Base-by-base conservation (phyloP, 2,329 filamentous ascomycete genomes). In the Macroventuria anomochaeta region DNA sequence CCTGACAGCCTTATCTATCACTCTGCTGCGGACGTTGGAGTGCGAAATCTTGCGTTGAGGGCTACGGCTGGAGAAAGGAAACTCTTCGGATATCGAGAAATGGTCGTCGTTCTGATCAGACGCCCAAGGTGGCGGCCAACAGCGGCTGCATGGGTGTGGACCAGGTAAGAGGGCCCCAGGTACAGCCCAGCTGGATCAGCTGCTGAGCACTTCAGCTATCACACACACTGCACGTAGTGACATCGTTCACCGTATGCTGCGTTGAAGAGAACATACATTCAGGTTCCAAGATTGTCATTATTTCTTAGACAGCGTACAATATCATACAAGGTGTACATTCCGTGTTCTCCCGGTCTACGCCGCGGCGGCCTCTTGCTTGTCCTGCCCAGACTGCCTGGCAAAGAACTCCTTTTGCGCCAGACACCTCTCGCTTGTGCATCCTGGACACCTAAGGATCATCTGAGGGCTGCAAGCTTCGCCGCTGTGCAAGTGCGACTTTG, bases 381-480 rank as follows among this genome's bases (percentile, higher is more conserved):
- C 46, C 55, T 65, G 58, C 57, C 70, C 60, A 73, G 71, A 41
- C 54, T 75, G 72, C 11, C 79, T 77, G 3, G 80, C 80, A 68
- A 88, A 88, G 74, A 88, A 88, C 68, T 84, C 81, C 77, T 88
- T 88, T 46, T 87, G 88, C 76, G 93, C 91, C 48, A 88, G 76
- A 76, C 95, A 99, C 65, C 88, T 85, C 68, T 96, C 91, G 71
- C 90, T 97, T 76, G 86, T 93, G 78, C 95, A 99, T 5, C 90
- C 93, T 2, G 96, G 95, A 77, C 95, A 99, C 65, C 95, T 86
- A 63, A 99, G 77, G 7, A 86, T 86, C 90, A 99, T 92, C 77
- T 97, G 95, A 51, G 80, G 80, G 25, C 90, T 96, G 73, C 90
- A 93, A n/a, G 78, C 79, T 42, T 81, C 74, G 5, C 88, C 88